Evolutionary conservation across 2,329 filamentous ascomycete species (phyloP).

Genomic region (Chalaropsis ovoidea): DNA sequence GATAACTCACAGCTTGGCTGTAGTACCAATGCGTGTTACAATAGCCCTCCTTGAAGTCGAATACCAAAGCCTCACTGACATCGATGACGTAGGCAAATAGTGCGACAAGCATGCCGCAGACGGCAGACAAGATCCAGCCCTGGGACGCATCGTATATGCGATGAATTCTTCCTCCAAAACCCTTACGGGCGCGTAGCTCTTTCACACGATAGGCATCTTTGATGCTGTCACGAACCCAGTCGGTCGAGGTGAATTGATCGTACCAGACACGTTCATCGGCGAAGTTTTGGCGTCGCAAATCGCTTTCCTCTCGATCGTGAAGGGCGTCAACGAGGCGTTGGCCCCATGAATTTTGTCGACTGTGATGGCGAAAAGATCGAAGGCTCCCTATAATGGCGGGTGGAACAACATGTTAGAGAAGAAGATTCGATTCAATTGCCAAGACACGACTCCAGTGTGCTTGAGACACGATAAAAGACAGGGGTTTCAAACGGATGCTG

Average conservation of each 20-base stretch:
- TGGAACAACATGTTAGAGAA: neutral
- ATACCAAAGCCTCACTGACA: slow-evolving; percentile 72
- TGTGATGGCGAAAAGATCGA: slow-evolving; percentile 41
- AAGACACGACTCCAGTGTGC: neutral
- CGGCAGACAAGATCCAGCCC: slow-evolving; percentile 85
- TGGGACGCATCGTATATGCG: slow-evolving; percentile 77
- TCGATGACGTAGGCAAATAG: slow-evolving; percentile 81
- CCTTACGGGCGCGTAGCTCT: slow-evolving; percentile 67
- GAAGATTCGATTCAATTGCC: neutral
- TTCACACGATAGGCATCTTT: slow-evolving; percentile 86
- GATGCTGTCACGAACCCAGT: slow-evolving; percentile 97
- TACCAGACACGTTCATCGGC: slow-evolving; percentile 92
- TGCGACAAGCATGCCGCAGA: slow-evolving; percentile 80
- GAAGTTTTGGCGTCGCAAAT: slow-evolving; percentile 56
- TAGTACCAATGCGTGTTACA: slow-evolving; percentile 62
- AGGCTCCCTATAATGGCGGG: slow-evolving; percentile 28
- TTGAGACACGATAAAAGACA: slow-evolving; percentile 1
- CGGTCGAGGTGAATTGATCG: slow-evolving; percentile 93
- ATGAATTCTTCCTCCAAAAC: slow-evolving; percentile 67
- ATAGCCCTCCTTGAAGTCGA: slow-evolving; percentile 85
- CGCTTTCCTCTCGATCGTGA: slow-evolving; percentile 44
- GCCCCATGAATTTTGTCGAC: slow-evolving; percentile 49
- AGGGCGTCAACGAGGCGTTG: slow-evolving; percentile 54
- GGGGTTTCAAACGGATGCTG: slow-evolving; percentile 6
- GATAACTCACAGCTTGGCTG: slow-evolving; percentile 51